These are phyloP conservation scores for Eutypella sp. DNA, from an alignment of 2,329 filamentous ascomycete genomes.

Conservation along the genomic window DNA sequence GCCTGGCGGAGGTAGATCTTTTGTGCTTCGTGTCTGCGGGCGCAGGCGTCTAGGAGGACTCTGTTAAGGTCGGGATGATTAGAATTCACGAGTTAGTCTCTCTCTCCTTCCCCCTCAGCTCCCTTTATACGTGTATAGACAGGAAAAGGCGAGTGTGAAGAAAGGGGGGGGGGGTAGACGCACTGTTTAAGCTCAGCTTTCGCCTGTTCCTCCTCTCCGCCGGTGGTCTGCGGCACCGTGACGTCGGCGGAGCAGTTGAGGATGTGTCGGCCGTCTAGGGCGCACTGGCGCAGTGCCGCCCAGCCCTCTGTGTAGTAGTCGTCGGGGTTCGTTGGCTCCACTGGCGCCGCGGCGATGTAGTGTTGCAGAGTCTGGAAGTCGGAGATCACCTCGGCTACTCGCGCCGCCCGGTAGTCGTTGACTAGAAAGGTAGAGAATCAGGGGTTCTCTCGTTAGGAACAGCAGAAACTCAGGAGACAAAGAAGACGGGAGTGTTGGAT, in stretches of 20 bases:
- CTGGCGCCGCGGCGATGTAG: constrained; percentile 54
- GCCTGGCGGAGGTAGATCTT: constrained; percentile 60
- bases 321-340: constrained; percentile 48
- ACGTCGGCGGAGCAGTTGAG: constrained; percentile 61
- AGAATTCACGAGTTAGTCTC: not conserved
- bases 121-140: not conserved
- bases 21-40: constrained; percentile 57
- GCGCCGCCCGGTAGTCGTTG: constrained; percentile 53
- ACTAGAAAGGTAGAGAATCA: no score
- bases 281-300: constrained; percentile 57
- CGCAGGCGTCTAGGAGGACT: constrained; percentile 55
- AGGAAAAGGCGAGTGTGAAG: not conserved
- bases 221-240: constrained; percentile 46
- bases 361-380: constrained; percentile 60
- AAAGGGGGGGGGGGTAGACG: constrained; percentile 20
- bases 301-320: constrained; percentile 63
- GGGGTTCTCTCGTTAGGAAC: constrained; percentile 15
- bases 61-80: constrained; percentile 25
- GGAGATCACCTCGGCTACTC: constrained; percentile 57
- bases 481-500: not conserved
- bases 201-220: constrained; percentile 53
- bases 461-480: constrained; percentile 4
- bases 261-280: constrained; percentile 59
- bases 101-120: no score
- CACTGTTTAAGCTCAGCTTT: constrained; percentile 61